These are phyloP conservation scores for Leccinum variicolor DNA, from an alignment of 768 basidiomycete species.

Conservation along the genomic window DNA sequence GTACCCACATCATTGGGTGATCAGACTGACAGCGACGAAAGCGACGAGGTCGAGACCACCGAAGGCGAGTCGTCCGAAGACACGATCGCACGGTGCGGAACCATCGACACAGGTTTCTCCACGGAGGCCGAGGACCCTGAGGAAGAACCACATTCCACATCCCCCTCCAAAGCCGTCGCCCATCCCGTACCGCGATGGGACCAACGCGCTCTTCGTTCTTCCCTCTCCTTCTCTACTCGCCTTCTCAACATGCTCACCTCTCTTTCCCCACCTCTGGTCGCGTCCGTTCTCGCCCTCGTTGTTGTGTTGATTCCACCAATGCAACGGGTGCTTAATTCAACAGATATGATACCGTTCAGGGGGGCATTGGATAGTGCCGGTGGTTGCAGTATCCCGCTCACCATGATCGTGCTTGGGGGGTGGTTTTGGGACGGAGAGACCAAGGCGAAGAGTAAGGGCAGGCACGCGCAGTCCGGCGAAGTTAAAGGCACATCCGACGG, in stretches of 20 bases:
- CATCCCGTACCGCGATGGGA: conserved; percentile 7
- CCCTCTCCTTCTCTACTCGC: background rate
- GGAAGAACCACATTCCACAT: background rate
- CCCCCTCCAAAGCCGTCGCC: background rate
- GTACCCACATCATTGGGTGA: conserved; percentile 23
- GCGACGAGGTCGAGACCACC: conserved; percentile 12
- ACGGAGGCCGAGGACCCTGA: conserved; percentile 13
- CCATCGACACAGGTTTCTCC: conserved; percentile 7
- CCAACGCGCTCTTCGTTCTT: background rate
- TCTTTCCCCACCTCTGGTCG: conserved; percentile 89
- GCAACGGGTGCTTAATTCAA: conserved; percentile 61
- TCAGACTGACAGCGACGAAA: conserved; percentile 23
- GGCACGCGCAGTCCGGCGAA: background rate
- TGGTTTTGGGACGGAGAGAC: conserved; percentile 65
- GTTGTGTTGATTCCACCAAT: conserved; percentile 76
- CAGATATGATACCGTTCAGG: conserved; percentile 61
- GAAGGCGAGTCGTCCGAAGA: conserved; percentile 22
- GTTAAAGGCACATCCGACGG: background rate
- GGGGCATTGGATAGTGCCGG: conserved; percentile 67
- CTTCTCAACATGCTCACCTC: conserved; percentile 37
- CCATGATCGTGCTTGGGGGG: conserved; percentile 87
- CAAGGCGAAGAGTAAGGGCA: background rate
- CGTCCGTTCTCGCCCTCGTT: conserved; percentile 67
- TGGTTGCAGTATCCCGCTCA: conserved; percentile 82
- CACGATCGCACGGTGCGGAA: conserved; percentile 12